Conservation (phyloP, 805 yeast genomes). For the Ogataea corticis region DNA sequence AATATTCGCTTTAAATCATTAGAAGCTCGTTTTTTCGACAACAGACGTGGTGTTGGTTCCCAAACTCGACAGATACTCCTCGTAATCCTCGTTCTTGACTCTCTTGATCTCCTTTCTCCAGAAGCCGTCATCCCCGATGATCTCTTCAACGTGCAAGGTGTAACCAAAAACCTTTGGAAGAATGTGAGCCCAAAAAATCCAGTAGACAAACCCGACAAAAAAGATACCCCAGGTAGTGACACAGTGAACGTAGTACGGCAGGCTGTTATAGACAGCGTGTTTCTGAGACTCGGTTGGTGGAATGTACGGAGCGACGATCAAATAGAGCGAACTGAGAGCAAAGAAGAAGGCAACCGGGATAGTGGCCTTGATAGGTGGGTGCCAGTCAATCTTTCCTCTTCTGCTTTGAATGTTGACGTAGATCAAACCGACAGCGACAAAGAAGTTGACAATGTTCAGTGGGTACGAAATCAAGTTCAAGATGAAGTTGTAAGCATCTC, state of each 20-base stretch:
- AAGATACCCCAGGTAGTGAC: slow-evolving; percentile 82
- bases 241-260: slow-evolving; percentile 69
- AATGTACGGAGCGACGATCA: slow-evolving; percentile 75
- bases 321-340: slow-evolving; percentile 61
- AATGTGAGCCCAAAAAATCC: slow-evolving; percentile 61
- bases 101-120: slow-evolving; percentile 58
- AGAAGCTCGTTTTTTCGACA: background rate
- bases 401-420: slow-evolving; percentile 52
- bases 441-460: slow-evolving; percentile 70
- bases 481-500: slow-evolving; percentile 82
- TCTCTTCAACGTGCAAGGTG: slow-evolving; percentile 50
- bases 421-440: slow-evolving; percentile 62
- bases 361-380: slow-evolving; percentile 70
- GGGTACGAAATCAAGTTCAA: slow-evolving; percentile 80
- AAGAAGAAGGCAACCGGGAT: slow-evolving; percentile 65
- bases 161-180: slow-evolving; percentile 59
- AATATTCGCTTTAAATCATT: background rate
- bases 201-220: slow-evolving; percentile 63
- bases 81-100: background rate
- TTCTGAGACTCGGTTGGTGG: slow-evolving; percentile 66
- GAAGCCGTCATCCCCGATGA: slow-evolving; percentile 60
- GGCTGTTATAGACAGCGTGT: slow-evolving; percentile 55
- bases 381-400: slow-evolving; percentile 58
- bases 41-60: background rate
- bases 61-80: background rate